These are phyloP conservation scores for Mytilinidion resinicola DNA, from an alignment of 495 filamentous ascomycete species.

Conservation along the genomic window DNA sequence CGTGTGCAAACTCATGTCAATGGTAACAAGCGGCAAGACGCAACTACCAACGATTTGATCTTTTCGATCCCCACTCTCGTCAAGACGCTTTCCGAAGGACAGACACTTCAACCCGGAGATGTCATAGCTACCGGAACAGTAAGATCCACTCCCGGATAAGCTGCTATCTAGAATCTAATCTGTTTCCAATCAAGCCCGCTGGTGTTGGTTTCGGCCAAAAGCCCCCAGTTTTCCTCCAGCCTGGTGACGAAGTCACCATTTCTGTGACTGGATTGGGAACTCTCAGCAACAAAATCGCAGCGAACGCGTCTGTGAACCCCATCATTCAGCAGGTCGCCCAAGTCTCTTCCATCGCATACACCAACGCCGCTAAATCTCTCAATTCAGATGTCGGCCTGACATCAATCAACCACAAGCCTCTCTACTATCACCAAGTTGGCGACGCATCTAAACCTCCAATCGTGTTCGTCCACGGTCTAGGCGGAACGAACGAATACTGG, in stretches of 20 bases:
- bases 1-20: constrained; percentile 43
- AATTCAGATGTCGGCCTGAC: constrained; percentile 38
- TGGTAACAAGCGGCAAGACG: constrained; percentile 40
- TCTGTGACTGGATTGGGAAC: constrained; percentile 43
- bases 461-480: constrained; percentile 49
- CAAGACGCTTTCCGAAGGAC: constrained; percentile 40
- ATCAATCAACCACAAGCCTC: constrained; percentile 40
- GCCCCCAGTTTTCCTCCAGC: constrained; percentile 43
- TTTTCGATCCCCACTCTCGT: constrained; percentile 43
- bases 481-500: constrained; percentile 41
- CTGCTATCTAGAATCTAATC: background rate
- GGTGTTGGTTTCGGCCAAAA: constrained; percentile 49
- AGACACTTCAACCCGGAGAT: constrained; percentile 43
- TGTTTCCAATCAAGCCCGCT: constrained; percentile 32
- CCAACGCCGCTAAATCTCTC: constrained; percentile 30
- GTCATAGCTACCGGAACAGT: constrained; percentile 45
- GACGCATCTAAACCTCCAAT: constrained; percentile 26
- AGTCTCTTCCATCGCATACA: constrained; percentile 8
- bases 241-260: constrained; percentile 41
- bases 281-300: constrained; percentile 41
- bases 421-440: constrained; percentile 36
- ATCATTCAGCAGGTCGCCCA: constrained; percentile 13
- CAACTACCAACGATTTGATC: constrained; percentile 42
- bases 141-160: background rate
- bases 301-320: constrained; percentile 27